Percentiles rank a stretch among this genome's conserved stretches.
Conservation (phyloP, 495 filamentous ascomycete genomes). For the Pseudotulostoma volvatum region DNA sequence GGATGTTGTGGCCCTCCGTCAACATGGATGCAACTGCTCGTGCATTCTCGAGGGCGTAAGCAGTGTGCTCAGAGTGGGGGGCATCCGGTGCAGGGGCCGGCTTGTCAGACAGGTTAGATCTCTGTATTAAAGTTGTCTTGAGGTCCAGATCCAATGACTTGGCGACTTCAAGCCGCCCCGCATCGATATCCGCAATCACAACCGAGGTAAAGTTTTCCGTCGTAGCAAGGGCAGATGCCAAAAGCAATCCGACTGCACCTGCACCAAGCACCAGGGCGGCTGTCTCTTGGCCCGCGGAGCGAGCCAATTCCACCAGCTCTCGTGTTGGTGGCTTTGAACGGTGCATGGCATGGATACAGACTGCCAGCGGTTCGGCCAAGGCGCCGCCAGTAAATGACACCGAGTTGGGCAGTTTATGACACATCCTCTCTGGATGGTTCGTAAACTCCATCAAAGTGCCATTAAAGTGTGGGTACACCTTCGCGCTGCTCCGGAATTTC, state of each 20-base stretch:
- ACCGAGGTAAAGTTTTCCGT: conserved; percentile 54
- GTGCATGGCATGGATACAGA: conserved; percentile 58
- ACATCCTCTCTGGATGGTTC: conserved; percentile 48
- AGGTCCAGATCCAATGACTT: conserved; percentile 52
- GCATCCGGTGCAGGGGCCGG: conserved; percentile 20
- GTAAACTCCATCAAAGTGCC: conserved; percentile 69
- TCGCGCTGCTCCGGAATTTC: conserved; percentile 64
- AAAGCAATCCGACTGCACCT: conserved; percentile 62
- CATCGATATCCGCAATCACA: conserved; percentile 67
- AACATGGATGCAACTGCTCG: conserved; percentile 28
- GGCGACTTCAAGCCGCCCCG: conserved; percentile 54
- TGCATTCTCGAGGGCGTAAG: conserved; percentile 23
- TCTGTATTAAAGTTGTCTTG: conserved; percentile 42
- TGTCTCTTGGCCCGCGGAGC: conserved; percentile 14
- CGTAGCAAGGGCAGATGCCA: conserved; percentile 42
- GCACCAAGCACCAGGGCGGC: conserved; percentile 65
- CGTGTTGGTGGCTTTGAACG: conserved; percentile 37
- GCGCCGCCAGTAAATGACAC: conserved; percentile 56
- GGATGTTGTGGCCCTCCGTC: conserved; percentile 26
- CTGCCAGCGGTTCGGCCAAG: conserved; percentile 61
- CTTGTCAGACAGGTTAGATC: conserved; percentile 19
- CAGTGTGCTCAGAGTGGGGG: conserved; percentile 25
- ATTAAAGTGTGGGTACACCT: conserved; percentile 61
- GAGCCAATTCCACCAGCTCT: conserved; percentile 13
- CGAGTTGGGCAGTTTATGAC: conserved; percentile 39